A percentile compares a stretch with the other conserved stretches of the same genome.
These are phyloP conservation scores for Diaporthe sp. DNA, from an alignment of 2,329 filamentous ascomycete genomes.

Conservation along the genomic window DNA sequence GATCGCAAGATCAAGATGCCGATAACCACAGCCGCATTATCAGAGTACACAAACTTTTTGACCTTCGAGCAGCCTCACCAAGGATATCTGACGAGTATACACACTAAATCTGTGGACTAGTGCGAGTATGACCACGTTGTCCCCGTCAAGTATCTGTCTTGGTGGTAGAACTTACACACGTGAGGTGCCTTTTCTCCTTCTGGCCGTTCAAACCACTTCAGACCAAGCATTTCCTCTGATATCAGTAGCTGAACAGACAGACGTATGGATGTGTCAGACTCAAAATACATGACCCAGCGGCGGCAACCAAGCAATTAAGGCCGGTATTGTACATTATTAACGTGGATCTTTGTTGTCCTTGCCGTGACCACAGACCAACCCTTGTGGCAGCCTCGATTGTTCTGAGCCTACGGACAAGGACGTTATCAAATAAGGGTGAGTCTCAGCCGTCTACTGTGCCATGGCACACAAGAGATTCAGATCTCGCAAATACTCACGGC, in stretches of 20 bases:
- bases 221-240: background rate
- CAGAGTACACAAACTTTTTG: background rate
- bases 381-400: background rate
- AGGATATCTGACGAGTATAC: no score
- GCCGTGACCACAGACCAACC: background rate
- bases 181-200: background rate
- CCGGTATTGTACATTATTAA: background rate
- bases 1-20: background rate
- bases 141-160: background rate
- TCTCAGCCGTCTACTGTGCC: background rate
- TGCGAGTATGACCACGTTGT: background rate
- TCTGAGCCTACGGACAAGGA: background rate
- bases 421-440: background rate
- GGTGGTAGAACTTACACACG: background rate
- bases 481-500: constrained; percentile 18
- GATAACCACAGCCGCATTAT: background rate
- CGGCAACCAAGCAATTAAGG: background rate
- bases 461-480: constrained; percentile 26
- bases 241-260: background rate
- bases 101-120: background rate
- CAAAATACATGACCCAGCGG: no score
- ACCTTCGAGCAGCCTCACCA: background rate
- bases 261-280: background rate
- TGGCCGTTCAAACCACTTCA: no score
- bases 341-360: background rate